phyloP scores from a whole-genome alignment of 768 basidiomycete species.

The Russula olivacea region DNA sequence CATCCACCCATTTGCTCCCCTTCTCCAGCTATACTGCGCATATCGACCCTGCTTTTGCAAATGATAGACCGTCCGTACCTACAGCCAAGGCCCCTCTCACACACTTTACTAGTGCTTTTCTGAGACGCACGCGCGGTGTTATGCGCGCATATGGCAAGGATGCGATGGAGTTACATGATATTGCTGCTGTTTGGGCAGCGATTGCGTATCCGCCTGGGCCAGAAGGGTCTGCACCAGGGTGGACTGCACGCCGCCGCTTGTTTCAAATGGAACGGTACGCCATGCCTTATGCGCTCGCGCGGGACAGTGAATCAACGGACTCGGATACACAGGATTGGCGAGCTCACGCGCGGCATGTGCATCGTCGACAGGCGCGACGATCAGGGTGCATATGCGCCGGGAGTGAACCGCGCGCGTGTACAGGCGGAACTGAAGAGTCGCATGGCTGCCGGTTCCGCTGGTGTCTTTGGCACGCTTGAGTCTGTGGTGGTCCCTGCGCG shows the following conservation, averaged over 20 bases:
- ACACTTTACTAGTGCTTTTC: slow-evolving; percentile 76
- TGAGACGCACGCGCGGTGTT: slow-evolving; percentile 66
- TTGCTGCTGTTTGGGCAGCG: slow-evolving; percentile 85
- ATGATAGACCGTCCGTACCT: slow-evolving; percentile 44
- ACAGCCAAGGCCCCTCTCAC: slow-evolving; percentile 51
- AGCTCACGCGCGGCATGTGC: slow-evolving; percentile 81
- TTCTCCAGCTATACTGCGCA: slow-evolving; percentile 54
- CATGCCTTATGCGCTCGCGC: background rate
- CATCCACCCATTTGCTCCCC: slow-evolving; percentile 70
- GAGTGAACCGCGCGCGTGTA: slow-evolving; percentile 57
- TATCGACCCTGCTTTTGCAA: slow-evolving; percentile 59
- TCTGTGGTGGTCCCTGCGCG: slow-evolving; percentile 50
- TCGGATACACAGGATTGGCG: slow-evolving; percentile 49
- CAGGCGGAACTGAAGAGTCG: slow-evolving; percentile 47
- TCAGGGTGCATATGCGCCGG: slow-evolving; percentile 55
- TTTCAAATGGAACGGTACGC: slow-evolving; percentile 24
- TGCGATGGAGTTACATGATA: slow-evolving; percentile 86
- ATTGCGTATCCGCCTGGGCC: slow-evolving; percentile 54
- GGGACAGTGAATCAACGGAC: background rate
- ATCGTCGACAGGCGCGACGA: slow-evolving; percentile 75
- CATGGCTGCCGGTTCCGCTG: slow-evolving; percentile 28
- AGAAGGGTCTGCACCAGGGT: slow-evolving; percentile 41
- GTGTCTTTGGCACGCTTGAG: slow-evolving; percentile 34
- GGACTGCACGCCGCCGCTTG: slow-evolving; percentile 38
- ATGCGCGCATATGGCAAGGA: slow-evolving; percentile 81